Conservation (phyloP, 192 early-diverging fungal species). For the Coemansia sp. region DNA sequence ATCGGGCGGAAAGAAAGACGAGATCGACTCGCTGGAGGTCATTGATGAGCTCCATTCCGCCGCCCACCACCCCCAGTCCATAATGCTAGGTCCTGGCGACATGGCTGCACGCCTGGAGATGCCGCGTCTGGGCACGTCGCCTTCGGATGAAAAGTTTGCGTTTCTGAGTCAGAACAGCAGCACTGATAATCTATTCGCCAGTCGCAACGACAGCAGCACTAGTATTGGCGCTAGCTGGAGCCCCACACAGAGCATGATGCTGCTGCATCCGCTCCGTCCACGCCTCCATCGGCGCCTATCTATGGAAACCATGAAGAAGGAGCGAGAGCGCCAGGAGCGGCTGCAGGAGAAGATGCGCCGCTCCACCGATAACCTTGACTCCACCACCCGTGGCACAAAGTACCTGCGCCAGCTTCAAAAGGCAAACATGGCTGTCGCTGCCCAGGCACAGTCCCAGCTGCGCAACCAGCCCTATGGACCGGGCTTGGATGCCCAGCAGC, state of each 20-base stretch:
- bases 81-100: not conserved
- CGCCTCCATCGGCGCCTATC: constrained; percentile 49
- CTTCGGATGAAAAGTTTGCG: constrained; percentile 11
- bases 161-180: not conserved
- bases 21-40: constrained; percentile 40
- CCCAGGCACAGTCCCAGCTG: not conserved
- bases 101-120: constrained; percentile 26
- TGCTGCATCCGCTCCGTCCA: constrained; percentile 13
- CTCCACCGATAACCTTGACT: constrained; percentile 12
- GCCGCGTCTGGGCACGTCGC: constrained; percentile 36
- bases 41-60: constrained; percentile 48
- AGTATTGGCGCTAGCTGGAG: not conserved
- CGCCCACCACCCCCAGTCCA: constrained; percentile 16
- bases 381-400: constrained; percentile 15
- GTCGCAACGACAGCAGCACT: constrained; percentile 1
- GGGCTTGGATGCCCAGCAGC: not conserved
- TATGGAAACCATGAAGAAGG: constrained; percentile 47
- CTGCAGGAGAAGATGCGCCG: constrained; percentile 32
- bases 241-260: not conserved
- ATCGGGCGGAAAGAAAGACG: constrained; percentile 9
- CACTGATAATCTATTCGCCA: not conserved
- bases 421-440: not conserved
- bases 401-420: not conserved
- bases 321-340: constrained; percentile 42
- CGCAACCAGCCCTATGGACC: not conserved